phyloP scores from a whole-genome alignment of 164 flowering plant species.

The Liriodendron chinense region DNA sequence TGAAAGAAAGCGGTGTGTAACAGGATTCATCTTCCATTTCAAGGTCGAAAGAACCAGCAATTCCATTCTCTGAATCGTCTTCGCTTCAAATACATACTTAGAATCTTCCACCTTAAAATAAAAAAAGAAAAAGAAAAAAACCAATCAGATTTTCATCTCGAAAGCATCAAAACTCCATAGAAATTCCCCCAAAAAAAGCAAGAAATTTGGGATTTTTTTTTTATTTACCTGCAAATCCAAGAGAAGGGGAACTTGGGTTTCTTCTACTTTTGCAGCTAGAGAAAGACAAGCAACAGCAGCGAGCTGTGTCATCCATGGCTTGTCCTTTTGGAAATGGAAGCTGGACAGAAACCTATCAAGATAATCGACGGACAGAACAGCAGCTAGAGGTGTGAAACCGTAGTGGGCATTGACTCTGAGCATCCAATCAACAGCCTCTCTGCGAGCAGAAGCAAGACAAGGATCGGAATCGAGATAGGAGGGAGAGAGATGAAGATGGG shows the following conservation, averaged over 20 bases:
- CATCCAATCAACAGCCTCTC: slow-evolving; percentile 73
- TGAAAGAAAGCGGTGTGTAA: slow-evolving; percentile 69
- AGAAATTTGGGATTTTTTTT: neutral
- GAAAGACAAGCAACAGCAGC: slow-evolving; percentile 85
- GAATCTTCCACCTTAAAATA: slow-evolving; percentile 57
- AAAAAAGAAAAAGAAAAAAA: neutral
- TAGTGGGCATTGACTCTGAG: slow-evolving; percentile 53
- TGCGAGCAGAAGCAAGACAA: slow-evolving; percentile 35
- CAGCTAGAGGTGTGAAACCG: slow-evolving; percentile 65
- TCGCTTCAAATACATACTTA: slow-evolving; percentile 65
- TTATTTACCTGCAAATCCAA: slow-evolving; percentile 70
- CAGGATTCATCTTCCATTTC: slow-evolving; percentile 86
- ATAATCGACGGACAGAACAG: slow-evolving; percentile 68
- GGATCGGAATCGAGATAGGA: slow-evolving; percentile 24
- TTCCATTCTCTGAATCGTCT: slow-evolving; percentile 85
- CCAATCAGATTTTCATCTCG: neutral
- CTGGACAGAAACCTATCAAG: slow-evolving; percentile 64
- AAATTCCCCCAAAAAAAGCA: neutral
- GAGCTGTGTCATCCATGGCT: slow-evolving; percentile 88
- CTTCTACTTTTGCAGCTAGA: slow-evolving; percentile 87
- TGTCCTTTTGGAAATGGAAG: slow-evolving; percentile 46
- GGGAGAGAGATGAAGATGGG: slow-evolving; percentile 5
- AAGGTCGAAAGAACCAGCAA: slow-evolving; percentile 73
- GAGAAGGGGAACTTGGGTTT: slow-evolving; percentile 75
- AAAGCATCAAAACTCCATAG: too few relatives aligned